These are phyloP conservation scores for Casuarina cunninghamiana DNA, from an alignment of 306 rosid genomes.

Conservation along the genomic window DNA sequence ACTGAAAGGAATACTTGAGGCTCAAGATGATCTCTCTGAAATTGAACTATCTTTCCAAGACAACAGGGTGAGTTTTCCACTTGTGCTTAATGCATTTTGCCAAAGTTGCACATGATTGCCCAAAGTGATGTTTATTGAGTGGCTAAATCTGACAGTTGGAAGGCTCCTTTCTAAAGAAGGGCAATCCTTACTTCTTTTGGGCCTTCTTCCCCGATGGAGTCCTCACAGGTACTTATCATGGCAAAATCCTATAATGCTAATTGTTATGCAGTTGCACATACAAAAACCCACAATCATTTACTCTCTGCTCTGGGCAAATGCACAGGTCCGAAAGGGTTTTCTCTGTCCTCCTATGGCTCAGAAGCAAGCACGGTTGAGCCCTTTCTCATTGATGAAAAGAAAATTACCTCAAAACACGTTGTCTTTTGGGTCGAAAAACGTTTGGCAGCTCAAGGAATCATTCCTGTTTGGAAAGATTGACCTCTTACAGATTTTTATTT, in stretches of 20 bases:
- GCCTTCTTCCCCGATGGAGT: conserved; percentile 81
- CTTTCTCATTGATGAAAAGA: conserved; percentile 89
- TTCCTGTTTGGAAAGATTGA: conserved; percentile 85
- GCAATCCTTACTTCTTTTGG: conserved; percentile 71
- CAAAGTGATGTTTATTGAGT: background rate
- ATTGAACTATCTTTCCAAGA: conserved; percentile 64
- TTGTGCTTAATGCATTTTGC: background rate
- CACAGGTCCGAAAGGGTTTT: conserved; percentile 91
- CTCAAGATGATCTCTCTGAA: conserved; percentile 67
- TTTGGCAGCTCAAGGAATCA: conserved; percentile 96
- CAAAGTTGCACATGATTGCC: background rate
- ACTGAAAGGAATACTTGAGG: conserved; percentile 64
- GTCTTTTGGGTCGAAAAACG: conserved; percentile 96
- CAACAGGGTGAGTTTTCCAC: conserved; percentile 53
- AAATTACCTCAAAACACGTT: conserved; percentile 64
- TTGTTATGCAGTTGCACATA: conserved; percentile 13
- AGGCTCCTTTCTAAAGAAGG: conserved; percentile 73
- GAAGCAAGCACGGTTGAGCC: conserved; percentile 89
- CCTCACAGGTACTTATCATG: conserved; percentile 51
- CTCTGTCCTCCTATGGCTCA: conserved; percentile 72
- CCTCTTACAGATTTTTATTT: conserved; percentile 3
- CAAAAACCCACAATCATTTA: background rate
- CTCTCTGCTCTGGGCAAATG: conserved; percentile 11
- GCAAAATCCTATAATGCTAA: background rate
- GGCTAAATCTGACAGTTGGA: conserved; percentile 61